A percentile compares a stretch with the other conserved stretches of the same genome.
phyloP scores from a whole-genome alignment of 306 rosid genomes.

The Corylus americana region DNA sequence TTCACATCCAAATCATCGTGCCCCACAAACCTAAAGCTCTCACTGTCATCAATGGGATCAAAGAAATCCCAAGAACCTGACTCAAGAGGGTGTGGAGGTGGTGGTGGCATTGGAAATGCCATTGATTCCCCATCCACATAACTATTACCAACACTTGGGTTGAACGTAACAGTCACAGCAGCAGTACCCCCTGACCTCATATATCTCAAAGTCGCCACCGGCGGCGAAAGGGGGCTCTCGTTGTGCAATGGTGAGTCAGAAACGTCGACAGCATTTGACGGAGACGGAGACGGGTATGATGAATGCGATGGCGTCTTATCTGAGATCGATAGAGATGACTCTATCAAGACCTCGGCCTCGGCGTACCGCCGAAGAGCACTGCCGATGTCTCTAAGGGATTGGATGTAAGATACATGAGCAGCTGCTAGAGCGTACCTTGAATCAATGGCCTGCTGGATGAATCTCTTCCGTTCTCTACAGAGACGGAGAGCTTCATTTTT shows the following conservation, averaged over 20 bases:
- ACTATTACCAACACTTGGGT: constrained; percentile 32
- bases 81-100: constrained; percentile 65
- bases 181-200: constrained; percentile 62
- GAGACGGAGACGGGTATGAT: constrained; percentile 84
- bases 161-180: constrained; percentile 59
- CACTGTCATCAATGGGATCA: constrained; percentile 65
- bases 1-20: constrained; percentile 44
- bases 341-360: constrained; percentile 75
- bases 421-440: constrained; percentile 88
- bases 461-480: constrained; percentile 75
- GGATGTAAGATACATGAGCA: constrained; percentile 74
- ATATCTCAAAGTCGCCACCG: constrained; percentile 51
- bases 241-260: constrained; percentile 67
- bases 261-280: constrained; percentile 58
- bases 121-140: constrained; percentile 60
- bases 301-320: constrained; percentile 92
- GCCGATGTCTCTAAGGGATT: constrained; percentile 75
- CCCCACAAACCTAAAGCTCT: constrained; percentile 70
- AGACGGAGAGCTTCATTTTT: constrained; percentile 76
- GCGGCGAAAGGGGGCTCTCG: constrained; percentile 54
- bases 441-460: constrained; percentile 80
- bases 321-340: constrained; percentile 74
- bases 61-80: constrained; percentile 88
- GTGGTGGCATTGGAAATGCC: constrained; percentile 53
- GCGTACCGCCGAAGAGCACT: constrained; percentile 77